Base-by-base conservation (phyloP, 306 rosid species). In the Castanea mollissima region DNA sequence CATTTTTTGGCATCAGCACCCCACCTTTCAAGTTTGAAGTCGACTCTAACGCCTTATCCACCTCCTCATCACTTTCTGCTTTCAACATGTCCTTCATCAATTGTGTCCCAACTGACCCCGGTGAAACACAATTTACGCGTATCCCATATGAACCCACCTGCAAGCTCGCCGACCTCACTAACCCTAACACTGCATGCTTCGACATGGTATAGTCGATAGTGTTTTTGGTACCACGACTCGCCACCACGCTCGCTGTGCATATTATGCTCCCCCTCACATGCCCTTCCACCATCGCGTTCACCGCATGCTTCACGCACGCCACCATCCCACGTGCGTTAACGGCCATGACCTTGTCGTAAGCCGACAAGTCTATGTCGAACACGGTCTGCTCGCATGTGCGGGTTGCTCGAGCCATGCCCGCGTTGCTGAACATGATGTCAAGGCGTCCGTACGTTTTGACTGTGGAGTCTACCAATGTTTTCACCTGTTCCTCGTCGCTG, bases 401-500 rank as follows among this genome's bases (percentile, higher is more conserved):
- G 58, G 9, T 20, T 20, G 51, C 84, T 83, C 1, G 54, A 0
- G 4, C 0, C 5, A 88, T 59, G 1, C 88, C 90, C 0, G 87
- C 93, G 74, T 85, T 89, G 86, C 92, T 87, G 76, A 92, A 90
- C 91, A 88, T 86, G 65, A 92, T 63, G 83, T 92, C 90, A 0
- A 92, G 55, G 3, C 73, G 83, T 0, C 91, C 89, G 13, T 83
- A 38, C 0, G 34, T 58, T 10, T 78, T 23, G 23, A 87, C 90
- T 1, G 93, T 86, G 0, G 84, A 71, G 0, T 86, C 79, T 4
- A 88, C 80, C 7, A 83, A 44, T 65, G 14, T 15, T 54, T 78
- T 81, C 2, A 92, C 96, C 16, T 91, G 87, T 4, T 79, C 85
- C 67, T 89, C 96, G 15, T 85, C 78, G 0, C 83, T 2, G 2